phyloP scores from a whole-genome alignment of 2,329 filamentous ascomycete genomes.

The Xylariaceae sp. region DNA sequence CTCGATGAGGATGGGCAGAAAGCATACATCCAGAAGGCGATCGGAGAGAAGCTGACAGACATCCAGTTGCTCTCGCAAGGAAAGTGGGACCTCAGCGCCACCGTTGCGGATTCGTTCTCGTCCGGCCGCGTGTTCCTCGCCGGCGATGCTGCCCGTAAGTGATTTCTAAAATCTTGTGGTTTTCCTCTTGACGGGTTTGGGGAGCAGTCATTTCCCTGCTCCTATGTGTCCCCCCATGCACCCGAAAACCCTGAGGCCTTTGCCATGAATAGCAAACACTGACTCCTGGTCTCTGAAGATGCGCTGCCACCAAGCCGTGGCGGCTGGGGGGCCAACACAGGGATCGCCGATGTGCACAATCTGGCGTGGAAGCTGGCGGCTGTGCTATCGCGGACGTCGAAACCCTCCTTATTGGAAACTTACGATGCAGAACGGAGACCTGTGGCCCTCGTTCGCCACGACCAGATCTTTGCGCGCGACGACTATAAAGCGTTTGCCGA shows the following conservation, averaged over 20 bases:
- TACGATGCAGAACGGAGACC: conserved; percentile 55
- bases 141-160: conserved; percentile 8
- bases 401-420: conserved; percentile 50
- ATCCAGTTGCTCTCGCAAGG: not conserved
- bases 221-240: too few species aligned
- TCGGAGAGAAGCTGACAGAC: not conserved
- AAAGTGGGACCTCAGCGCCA: not conserved
- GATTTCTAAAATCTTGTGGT: too few species aligned
- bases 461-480: conserved; percentile 11
- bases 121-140: conserved; percentile 6
- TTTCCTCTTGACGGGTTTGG: too few species aligned
- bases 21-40: not conserved
- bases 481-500: conserved; percentile 5
- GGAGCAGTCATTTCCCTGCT: too few species aligned
- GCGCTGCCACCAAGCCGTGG: conserved; percentile 5
- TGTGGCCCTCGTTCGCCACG: conserved; percentile 36
- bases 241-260: too few species aligned
- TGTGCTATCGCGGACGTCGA: conserved; percentile 43
- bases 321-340: conserved; percentile 9
- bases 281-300: too few species aligned
- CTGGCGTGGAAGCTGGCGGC: conserved; percentile 37
- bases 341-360: conserved; percentile 11
- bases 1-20: not conserved
- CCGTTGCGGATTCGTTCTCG: conserved; percentile 1
- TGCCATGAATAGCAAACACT: too few species aligned